Evolutionary conservation across 1,284 basidiomycete species (phyloP), one percentile per base, ranked within the genome.

Genomic region (Apiotrichum brassicae): DNA sequence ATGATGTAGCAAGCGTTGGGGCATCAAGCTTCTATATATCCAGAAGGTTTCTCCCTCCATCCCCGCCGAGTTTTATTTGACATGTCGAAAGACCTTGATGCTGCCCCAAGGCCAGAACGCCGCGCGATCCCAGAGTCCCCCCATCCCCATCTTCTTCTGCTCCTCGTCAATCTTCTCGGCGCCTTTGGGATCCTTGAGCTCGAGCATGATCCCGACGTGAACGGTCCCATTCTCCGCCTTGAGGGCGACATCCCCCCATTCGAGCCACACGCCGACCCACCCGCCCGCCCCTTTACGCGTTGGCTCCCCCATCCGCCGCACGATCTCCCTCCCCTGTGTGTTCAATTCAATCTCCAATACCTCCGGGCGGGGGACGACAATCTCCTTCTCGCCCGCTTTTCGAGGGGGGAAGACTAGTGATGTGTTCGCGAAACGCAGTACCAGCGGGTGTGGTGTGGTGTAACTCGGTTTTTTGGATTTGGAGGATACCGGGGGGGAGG

Each of bases 241-340:
- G 12, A 56, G 32, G 14, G 43, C 54, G 49, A 84, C 78, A 52
- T 75, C 77, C n/a, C 80, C 77, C 88, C 88, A 93, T 68, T 93
- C 89, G 59, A 88, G 85, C 86, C 87, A 94, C 54, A 92, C 89
- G 18, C 82, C 83, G 57, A 92, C 86, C 35, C 85, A 87, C n/a
- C 85, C 85, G 0, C 88, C 87, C 22, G 89, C 87, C 6, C 90
- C 90, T 65, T 93, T 94, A 48, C 86, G 78, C 60, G 80, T 80
- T 7, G 90, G 90, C 70, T 93, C 90, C 18, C 89, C 89, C 26
- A 93, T 70, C 32, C 68, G 64, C 16, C 72, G 65, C 3, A 93
- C 84, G 53, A 95, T 81, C 1, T 87, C 82, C 60, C 84, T 83
- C 4, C 88, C 91, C 5, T 78, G 81, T 3, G 82, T 84, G 19